Evolutionary conservation across 495 filamentous ascomycete species (phyloP), one percentile per base, ranked within the genome.

Genomic region (Penicillium ucsense): DNA sequence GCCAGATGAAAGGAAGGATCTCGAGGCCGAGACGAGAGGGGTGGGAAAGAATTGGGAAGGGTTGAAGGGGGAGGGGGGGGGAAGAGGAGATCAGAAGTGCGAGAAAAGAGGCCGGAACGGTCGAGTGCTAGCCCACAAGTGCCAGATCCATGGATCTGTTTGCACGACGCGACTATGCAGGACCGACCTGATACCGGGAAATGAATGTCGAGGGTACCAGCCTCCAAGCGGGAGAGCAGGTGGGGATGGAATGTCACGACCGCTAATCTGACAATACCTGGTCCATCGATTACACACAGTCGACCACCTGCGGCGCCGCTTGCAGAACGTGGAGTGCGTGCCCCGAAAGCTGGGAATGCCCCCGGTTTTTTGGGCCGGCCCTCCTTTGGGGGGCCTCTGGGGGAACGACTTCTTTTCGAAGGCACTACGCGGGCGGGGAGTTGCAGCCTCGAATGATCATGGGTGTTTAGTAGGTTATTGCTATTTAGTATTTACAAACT

Each of bases 141-240:
- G 59, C 59, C 56, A 62, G 59, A 61, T 56, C 58, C 59, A 61
- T 61, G 59, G 59, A 56, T 61, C 59, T 59, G 58, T 50, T 48
- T 49, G 49, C 52, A 53, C 58, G 56, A 62, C 59, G 59, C 59
- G 59, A 55, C 55, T 58, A 42, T 49, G 30, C 36, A 31, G 39
- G 53, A 61, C 55, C 27, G 31, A 46, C 47, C 43, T 33, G 47
- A 43, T 47, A 61, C 58, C 45, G 4, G 4, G n/a, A 38, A 8
- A 41, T 11, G 7, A 5, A 28, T 20, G 28, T 10, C 12, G 28
- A 32, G 6, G 12, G 32, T 43, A 48, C 46, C 11, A 8, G 8
- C 2, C 4, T 6, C 3, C 5, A 7, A 11, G 3, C 3, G 12
- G 9, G 6, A 4, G 8, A 34, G 5, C 31, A 12, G 6, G n/a